Evolutionary conservation across 2,329 filamentous ascomycete species (phyloP), one percentile per base, ranked within the genome.

Genomic region (Decorospora gaudefroyi): DNA sequence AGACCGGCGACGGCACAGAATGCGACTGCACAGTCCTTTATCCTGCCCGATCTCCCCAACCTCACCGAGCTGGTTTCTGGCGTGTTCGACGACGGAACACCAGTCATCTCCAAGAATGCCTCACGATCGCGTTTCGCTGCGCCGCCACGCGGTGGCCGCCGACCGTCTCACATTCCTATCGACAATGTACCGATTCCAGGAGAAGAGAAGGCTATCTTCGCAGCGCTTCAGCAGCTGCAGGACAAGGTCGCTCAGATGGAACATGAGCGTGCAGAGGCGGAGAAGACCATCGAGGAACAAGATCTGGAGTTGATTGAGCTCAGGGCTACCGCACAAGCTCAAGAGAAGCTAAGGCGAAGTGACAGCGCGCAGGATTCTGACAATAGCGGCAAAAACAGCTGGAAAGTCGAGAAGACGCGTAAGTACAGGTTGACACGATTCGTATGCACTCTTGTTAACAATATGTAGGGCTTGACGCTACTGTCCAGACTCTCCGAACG

Each of bases 151-250:
- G 53, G 57, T 12, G 50, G 58, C 4, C 61, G 65, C 29, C 59
- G 65, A 3, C 59, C 66, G 2, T 61, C 63, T 23, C 61, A 83
- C 55, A 62, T 73, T 9, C 73, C 75, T 0, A 67, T 85, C 13
- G 75, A 82, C 25, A 73, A 76, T 9, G 71, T 84, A 8, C 75
- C 79, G 0, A 74, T 84, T 31, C 82, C 82, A 0, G 74, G 79
- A 9, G 81, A 85, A 34, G 83, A 85, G 51, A 83, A 85, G 62
- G 78, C 78, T 2, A 76, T 86, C 33, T 83, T 82, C 57, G 74
- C 79, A n/a, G 81, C 80, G 8, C 69, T 85, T 11, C 76, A 82
- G 38, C 67, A 81, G 12, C 66, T 84, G 8, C 76, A 83, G 52
- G 80, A 82, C 28, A 81, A 79, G 57, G 75, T 84, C 27, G 70